phyloP scores from a whole-genome alignment of 441 rosid genomes.

The Arabidopsis lyrata region DNA sequence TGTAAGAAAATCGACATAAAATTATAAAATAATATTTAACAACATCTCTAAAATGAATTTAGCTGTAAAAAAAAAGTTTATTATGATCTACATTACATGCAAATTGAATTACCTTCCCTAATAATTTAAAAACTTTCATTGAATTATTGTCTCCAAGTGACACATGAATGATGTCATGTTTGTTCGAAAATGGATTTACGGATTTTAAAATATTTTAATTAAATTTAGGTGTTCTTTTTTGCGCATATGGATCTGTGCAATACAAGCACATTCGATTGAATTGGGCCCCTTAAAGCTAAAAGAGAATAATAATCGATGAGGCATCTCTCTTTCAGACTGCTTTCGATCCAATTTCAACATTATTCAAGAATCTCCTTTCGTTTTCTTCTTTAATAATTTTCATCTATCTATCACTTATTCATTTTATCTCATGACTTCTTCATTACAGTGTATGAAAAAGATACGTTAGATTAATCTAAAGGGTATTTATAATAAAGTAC shows the following conservation, averaged over 20 bases:
- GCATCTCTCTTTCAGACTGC: slow-evolving; percentile 65
- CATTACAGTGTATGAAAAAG: slow-evolving; percentile 1
- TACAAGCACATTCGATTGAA: slow-evolving; percentile 38
- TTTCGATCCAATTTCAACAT: slow-evolving; percentile 74
- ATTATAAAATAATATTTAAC: background rate
- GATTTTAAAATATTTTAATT: background rate
- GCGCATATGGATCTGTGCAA: slow-evolving; percentile 47
- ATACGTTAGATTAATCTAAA: background rate
- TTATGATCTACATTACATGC: background rate
- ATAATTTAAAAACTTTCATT: background rate
- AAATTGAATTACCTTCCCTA: background rate
- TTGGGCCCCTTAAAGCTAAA: slow-evolving; percentile 58
- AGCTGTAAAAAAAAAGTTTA: background rate
- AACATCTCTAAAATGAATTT: background rate
- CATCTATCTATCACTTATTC: slow-evolving; percentile 16
- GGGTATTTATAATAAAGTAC: background rate
- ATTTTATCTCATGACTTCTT: slow-evolving; percentile 8
- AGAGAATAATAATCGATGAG: slow-evolving; percentile 68
- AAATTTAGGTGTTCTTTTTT: slow-evolving; percentile 20
- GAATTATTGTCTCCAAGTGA: slow-evolving; percentile 31
- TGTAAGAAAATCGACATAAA: background rate
- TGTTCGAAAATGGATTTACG: background rate
- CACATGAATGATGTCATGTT: slow-evolving; percentile 45
- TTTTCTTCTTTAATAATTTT: slow-evolving; percentile 39
- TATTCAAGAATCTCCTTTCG: slow-evolving; percentile 88